A percentile compares a stretch with the other conserved stretches of the same genome.
phyloP scores from a whole-genome alignment of 2,329 filamentous ascomycete species.

The Verticillium zaregamsianum region DNA sequence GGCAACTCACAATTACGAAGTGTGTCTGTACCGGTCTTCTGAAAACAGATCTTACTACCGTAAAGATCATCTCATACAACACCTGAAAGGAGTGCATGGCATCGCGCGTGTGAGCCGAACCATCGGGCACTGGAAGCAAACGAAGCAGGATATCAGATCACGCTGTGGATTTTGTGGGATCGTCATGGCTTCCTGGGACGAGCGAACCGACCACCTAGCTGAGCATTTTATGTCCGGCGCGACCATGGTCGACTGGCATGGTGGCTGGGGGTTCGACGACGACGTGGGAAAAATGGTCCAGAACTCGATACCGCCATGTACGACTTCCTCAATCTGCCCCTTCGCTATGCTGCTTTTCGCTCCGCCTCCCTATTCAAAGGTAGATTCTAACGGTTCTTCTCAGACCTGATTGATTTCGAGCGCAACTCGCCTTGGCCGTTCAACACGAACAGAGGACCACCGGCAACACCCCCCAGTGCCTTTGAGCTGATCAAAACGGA shows the following conservation, averaged over 20 bases:
- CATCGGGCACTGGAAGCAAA: slow-evolving; percentile 34
- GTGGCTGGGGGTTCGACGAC: slow-evolving; percentile 33
- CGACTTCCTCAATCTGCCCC: neutral
- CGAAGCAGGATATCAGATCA: slow-evolving; percentile 20
- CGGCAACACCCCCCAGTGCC: slow-evolving; percentile 48
- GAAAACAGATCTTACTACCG: slow-evolving; percentile 39
- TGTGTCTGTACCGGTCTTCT: slow-evolving; percentile 44
- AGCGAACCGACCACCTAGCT: slow-evolving; percentile 29
- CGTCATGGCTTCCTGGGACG: slow-evolving; percentile 25
- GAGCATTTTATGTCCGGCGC: slow-evolving; percentile 32
- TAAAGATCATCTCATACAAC: slow-evolving; percentile 40
- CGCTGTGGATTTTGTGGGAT: slow-evolving; percentile 32
- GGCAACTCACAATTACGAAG: slow-evolving; percentile 29
- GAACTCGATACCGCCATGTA: slow-evolving; percentile 31
- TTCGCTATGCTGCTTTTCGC: neutral
- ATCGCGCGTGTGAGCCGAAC: slow-evolving; percentile 36
- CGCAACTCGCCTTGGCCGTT: slow-evolving; percentile 53
- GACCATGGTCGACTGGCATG: slow-evolving; percentile 34
- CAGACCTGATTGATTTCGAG: slow-evolving; percentile 62
- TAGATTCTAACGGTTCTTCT: neutral
- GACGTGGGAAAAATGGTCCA: slow-evolving; percentile 28
- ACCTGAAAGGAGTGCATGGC: slow-evolving; percentile 34
- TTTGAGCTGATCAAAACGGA: slow-evolving; percentile 47
- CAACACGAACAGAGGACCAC: slow-evolving; percentile 37
- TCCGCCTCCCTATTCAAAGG: neutral